Conservation (phyloP, 768 basidiomycete genomes). For the Ramaria sp. region DNA sequence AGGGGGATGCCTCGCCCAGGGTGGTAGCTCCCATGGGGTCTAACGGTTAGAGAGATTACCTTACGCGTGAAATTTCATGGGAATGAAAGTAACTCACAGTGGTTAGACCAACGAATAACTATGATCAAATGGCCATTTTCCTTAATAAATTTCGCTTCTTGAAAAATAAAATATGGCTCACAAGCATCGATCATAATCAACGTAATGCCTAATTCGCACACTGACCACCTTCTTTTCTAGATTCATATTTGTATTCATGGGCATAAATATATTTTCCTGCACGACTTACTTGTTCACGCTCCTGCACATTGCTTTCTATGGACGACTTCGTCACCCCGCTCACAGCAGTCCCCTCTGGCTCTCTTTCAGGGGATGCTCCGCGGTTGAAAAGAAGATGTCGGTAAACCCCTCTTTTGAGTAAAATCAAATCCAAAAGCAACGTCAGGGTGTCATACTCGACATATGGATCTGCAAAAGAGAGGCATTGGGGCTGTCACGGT, state of each 20-base stretch:
- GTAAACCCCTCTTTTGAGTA: conserved; percentile 75
- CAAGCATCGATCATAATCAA: conserved; percentile 64
- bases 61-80: neutral
- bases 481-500: conserved; percentile 6
- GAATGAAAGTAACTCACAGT: conserved; percentile 33
- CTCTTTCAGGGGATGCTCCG: conserved; percentile 50
- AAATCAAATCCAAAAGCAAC: conserved; percentile 67
- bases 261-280: neutral
- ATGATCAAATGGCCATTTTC: neutral
- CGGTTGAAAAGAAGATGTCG: conserved; percentile 76
- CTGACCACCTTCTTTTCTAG: conserved; percentile 36
- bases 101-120: conserved; percentile 76
- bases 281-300: conserved; percentile 8
- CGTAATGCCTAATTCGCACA: conserved; percentile 47
- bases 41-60: conserved; percentile 4
- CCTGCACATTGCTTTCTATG: conserved; percentile 2
- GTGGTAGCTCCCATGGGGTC: conserved; percentile 7
- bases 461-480: conserved; percentile 71
- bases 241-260: conserved; percentile 11
- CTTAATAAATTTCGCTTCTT: neutral
- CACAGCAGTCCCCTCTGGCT: conserved; percentile 15
- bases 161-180: conserved; percentile 25
- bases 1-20: conserved; percentile 38
- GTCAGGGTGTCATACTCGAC: conserved; percentile 74
- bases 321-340: neutral